Evolutionary conservation across 2,329 filamentous ascomycete species (phyloP), one percentile per base, ranked within the genome.

Genomic region (Talaromyces verruculosus): DNA sequence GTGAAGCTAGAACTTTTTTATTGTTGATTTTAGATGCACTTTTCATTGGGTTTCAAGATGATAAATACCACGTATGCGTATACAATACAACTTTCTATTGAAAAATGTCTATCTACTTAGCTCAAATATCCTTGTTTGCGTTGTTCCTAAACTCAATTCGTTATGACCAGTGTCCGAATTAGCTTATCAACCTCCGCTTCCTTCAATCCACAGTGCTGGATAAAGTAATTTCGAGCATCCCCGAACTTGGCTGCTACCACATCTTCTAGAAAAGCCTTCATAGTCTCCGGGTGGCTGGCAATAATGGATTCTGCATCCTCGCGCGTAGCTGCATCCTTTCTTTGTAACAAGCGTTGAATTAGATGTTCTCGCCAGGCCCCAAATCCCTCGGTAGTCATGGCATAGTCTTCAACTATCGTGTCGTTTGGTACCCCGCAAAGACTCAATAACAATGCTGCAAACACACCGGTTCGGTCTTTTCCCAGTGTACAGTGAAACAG

Each of bases 391-490:
- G 63, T 65, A 10, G 49, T 63, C 15, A 63, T 30, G 15, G 82
- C 79, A 74, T 92, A 92, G 75, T 92, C 90, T 11, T 82, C 75
- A 0, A 87, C 88, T 28, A 90, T 83, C 1, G 75, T 72, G 22
- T 84, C 79, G 67, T 86, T 82, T 0, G 82, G 77, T 0, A 91
- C 86, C 8, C 87, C 87, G n/a, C 86, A 86, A 30, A 91, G 81
- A 28, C 83, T 78, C 35, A 91, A 80, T 6, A 92, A 73, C 43
- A 92, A 71, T 5, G 88, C 89, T 63, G 86, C 84, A 37, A 91
- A 76, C 4, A 92, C 83, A 2, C 90, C 90, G 0, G 90, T 92
- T 35, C 90, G 83, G 75, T 92, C 90, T 76, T 92, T 92, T n/a
- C 90, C 90, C 0, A 89, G 89, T 0, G 89, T 90, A 75, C 90